Conservation (phyloP, 345 rosid species). For the Raphanus sativus region DNA sequence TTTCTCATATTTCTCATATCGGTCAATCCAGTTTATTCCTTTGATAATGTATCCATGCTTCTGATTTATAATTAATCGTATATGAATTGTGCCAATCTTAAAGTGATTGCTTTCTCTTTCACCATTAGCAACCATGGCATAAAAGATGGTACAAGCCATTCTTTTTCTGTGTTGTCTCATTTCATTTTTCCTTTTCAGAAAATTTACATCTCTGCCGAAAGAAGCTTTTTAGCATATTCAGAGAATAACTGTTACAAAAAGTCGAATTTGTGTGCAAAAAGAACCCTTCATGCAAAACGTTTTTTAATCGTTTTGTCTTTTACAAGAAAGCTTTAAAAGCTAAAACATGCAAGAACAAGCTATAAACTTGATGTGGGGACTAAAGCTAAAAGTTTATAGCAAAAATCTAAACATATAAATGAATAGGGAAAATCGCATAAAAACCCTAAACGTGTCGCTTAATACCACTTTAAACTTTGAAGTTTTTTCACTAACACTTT, state of each 20-base stretch:
- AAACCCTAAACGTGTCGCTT: no score
- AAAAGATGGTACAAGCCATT: conserved; percentile 23
- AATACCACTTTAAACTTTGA: no score
- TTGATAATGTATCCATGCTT: background rate
- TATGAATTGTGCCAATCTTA: background rate
- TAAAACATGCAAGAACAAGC: background rate
- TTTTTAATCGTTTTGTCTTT: conserved; percentile 21
- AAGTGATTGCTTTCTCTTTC: conserved; percentile 25
- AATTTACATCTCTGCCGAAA: conserved; percentile 20
- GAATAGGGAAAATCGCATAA: no score
- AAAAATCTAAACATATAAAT: background rate
- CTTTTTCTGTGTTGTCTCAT: conserved; percentile 32
- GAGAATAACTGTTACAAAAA: conserved; percentile 26
- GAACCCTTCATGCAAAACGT: conserved; percentile 12
- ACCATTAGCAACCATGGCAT: conserved; percentile 9
- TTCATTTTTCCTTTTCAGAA: conserved; percentile 24
- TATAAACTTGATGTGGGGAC: conserved; percentile 21
- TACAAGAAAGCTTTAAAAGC: conserved; percentile 20
- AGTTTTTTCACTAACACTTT: no score
- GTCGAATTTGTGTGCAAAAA: conserved; percentile 3
- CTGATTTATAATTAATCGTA: background rate
- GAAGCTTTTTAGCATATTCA: conserved; percentile 1
- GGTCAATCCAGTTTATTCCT: background rate
- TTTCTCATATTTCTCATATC: background rate
- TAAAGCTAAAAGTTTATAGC: background rate